A percentile compares a stretch with the other conserved stretches of the same genome.
Conservation (phyloP, 2,329 filamentous ascomycete species). For the Ascochyta pisi region DNA sequence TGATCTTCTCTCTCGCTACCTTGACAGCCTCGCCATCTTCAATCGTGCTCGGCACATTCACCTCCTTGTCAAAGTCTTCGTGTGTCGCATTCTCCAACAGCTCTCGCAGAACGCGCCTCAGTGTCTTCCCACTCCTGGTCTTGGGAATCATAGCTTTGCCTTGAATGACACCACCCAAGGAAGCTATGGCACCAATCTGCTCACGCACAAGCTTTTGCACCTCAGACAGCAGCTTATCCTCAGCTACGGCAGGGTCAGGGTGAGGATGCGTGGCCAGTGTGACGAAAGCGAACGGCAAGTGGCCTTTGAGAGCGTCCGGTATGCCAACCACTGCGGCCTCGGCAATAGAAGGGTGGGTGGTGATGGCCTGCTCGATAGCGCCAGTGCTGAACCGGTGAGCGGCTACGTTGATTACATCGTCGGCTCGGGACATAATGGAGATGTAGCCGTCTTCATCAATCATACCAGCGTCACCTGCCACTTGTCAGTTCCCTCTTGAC, state of each 20-base stretch:
- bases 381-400: constrained; percentile 89
- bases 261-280: constrained; percentile 63
- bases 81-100: constrained; percentile 81
- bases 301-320: constrained; percentile 85
- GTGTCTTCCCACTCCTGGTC: constrained; percentile 89
- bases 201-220: constrained; percentile 75
- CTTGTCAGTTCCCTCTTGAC: not conserved
- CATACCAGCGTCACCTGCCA: constrained; percentile 75
- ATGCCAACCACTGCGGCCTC: constrained; percentile 88
- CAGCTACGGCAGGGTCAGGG: constrained; percentile 60
- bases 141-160: constrained; percentile 88
- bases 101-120: constrained; percentile 81
- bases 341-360: constrained; percentile 77
- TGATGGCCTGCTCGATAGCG: constrained; percentile 91
- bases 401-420: constrained; percentile 96
- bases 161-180: constrained; percentile 83
- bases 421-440: constrained; percentile 69
- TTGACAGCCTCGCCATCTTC: constrained; percentile 80
- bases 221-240: constrained; percentile 62
- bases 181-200: constrained; percentile 87
- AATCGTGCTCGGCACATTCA: constrained; percentile 81
- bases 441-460: constrained; percentile 76
- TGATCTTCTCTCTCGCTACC: constrained; percentile 73
- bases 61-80: constrained; percentile 73
- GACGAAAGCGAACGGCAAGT: constrained; percentile 90